Evolutionary conservation across 495 filamentous ascomycete species (phyloP).

Genomic region (Massariosphaeria phaeospora): DNA sequence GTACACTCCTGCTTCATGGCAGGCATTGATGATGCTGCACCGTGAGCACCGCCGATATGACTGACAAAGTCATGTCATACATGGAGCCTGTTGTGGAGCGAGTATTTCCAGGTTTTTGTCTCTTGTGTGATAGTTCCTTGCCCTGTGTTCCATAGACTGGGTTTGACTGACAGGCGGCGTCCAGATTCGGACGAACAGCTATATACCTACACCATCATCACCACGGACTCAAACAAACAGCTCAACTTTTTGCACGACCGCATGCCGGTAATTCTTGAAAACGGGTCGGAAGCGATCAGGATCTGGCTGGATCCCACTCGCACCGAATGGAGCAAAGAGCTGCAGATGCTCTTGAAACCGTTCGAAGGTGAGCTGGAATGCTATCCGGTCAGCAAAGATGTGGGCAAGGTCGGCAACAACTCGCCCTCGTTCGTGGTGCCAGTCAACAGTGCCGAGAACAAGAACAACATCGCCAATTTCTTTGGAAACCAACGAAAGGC

Average conservation of each 20-base stretch:
- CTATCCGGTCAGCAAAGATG: conserved; percentile 81
- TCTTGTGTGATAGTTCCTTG: conserved; percentile 13
- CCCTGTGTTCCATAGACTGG: neutral
- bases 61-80: neutral
- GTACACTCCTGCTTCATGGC: no score
- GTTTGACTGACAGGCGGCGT: conserved; percentile 1
- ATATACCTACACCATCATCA: conserved; percentile 90
- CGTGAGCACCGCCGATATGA: no score
- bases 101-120: conserved; percentile 9
- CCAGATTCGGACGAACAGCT: conserved; percentile 56
- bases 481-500: conserved; percentile 59
- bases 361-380: conserved; percentile 75
- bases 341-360: conserved; percentile 72
- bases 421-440: conserved; percentile 77
- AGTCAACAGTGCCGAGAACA: conserved; percentile 75
- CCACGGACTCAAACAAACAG: conserved; percentile 74
- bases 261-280: conserved; percentile 91
- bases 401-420: conserved; percentile 95
- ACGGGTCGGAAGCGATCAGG: conserved; percentile 62
- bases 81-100: neutral
- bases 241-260: conserved; percentile 82
- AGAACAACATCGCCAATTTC: conserved; percentile 88
- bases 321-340: conserved; percentile 67
- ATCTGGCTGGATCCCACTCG: conserved; percentile 75
- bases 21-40: no score